Conservation (phyloP, 345 rosid species). For the Hibiscus trionum region DNA sequence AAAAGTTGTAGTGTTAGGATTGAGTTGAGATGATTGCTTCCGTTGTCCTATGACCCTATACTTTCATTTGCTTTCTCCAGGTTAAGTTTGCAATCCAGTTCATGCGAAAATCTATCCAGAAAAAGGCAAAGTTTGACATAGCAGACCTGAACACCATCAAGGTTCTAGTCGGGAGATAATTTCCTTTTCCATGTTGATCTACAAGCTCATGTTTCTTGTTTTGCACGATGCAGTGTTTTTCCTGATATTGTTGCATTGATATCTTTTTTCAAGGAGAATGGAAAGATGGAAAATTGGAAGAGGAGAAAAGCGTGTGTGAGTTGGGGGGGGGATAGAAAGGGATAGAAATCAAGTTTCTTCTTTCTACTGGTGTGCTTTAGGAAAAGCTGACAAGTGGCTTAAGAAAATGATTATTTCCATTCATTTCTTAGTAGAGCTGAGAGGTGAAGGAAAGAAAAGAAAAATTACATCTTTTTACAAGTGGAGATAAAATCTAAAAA, state of each 20-base stretch:
- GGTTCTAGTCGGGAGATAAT: slow-evolving; percentile 30
- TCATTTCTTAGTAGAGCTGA: background rate
- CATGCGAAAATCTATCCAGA: slow-evolving; percentile 72
- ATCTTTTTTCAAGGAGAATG: background rate
- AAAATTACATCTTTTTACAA: background rate
- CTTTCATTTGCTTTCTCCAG: slow-evolving; percentile 29
- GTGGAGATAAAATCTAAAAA: background rate
- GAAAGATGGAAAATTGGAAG: background rate
- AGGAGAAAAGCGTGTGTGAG: background rate
- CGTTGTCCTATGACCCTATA: slow-evolving; percentile 1
- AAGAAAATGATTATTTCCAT: slow-evolving; percentile 2
- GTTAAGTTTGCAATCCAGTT: slow-evolving; percentile 88
- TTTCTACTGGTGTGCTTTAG: background rate
- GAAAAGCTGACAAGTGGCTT: background rate
- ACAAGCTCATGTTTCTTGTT: background rate
- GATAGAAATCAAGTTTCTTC: background rate
- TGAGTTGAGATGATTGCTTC: background rate
- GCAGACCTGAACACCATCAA: slow-evolving; percentile 66
- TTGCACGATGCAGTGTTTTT: background rate
- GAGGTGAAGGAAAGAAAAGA: background rate
- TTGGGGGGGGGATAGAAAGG: background rate
- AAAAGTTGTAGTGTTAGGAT: background rate
- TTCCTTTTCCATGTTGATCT: background rate
- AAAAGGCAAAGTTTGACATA: slow-evolving; percentile 84
- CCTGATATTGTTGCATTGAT: background rate